phyloP scores from a whole-genome alignment of 148 eudicot genomes.

The Amaranthus cruentus region DNA sequence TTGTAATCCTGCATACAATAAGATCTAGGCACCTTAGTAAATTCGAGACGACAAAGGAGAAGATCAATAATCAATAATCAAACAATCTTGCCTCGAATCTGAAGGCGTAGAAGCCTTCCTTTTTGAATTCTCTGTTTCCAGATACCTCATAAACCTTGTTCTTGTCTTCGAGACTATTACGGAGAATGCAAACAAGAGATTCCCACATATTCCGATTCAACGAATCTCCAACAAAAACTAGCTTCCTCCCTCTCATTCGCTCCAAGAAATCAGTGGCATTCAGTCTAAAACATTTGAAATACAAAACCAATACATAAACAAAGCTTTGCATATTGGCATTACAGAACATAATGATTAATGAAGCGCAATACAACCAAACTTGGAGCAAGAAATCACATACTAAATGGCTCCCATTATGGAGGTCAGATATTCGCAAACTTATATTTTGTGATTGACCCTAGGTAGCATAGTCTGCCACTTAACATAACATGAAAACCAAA shows the following conservation, averaged over 20 bases:
- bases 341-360: neutral
- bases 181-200: conserved; percentile 82
- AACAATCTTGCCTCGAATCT: conserved; percentile 62
- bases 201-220: conserved; percentile 98
- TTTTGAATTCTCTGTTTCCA: conserved; percentile 68
- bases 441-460: too few species aligned
- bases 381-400: too few species aligned
- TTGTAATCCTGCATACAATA: conserved; percentile 58
- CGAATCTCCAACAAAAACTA: conserved; percentile 85
- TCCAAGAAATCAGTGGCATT: conserved; percentile 72
- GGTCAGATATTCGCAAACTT: too few species aligned
- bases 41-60: neutral
- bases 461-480: too few species aligned
- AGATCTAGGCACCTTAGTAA: conserved; percentile 13
- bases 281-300: conserved; percentile 37
- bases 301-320: neutral
- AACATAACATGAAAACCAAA: too few species aligned
- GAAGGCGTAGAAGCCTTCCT: conserved; percentile 76
- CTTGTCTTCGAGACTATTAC: conserved; percentile 48
- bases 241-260: conserved; percentile 66
- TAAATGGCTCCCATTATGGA: too few species aligned
- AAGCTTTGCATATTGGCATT: neutral
- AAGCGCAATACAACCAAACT: neutral
- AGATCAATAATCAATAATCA: neutral
- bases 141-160: conserved; percentile 61